phyloP scores from a whole-genome alignment of 169 alveolate species.

The Plasmodium coatneyi region DNA sequence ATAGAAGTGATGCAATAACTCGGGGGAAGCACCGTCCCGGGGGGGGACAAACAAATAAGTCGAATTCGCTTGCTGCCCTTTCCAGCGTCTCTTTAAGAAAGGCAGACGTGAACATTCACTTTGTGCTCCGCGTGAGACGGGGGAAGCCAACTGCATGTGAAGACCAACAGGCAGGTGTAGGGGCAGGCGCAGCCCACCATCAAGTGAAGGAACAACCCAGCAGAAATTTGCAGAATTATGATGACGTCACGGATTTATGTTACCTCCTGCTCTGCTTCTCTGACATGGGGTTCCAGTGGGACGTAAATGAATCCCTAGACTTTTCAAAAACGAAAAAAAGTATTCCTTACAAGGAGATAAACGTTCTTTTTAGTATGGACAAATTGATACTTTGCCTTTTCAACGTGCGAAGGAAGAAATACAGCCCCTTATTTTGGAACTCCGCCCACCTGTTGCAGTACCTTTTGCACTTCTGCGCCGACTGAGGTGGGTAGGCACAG shows the following conservation, averaged over 20 bases:
- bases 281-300: constrained; percentile 42
- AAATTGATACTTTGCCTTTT: constrained; percentile 50
- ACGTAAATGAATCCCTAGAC: constrained; percentile 13
- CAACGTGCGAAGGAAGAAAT: constrained; percentile 35
- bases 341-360: not conserved
- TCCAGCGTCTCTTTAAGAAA: not conserved
- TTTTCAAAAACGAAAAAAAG: constrained; percentile 10
- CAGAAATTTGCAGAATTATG: not conserved
- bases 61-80: not conserved
- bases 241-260: constrained; percentile 1
- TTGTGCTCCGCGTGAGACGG: not conserved
- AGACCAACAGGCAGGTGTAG: not conserved
- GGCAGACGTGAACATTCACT: not conserved
- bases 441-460: constrained; percentile 45
- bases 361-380: constrained; percentile 6
- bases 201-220: not conserved
- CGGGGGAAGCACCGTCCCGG: not conserved
- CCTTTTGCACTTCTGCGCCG: constrained; percentile 25
- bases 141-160: not conserved
- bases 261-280: constrained; percentile 10
- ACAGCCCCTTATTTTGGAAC: constrained; percentile 38
- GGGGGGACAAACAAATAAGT: not conserved
- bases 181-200: not conserved
- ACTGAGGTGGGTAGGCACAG: not conserved
- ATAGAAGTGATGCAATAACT: not conserved